Base-by-base conservation (phyloP, 2,329 filamentous ascomycete genomes). In the Alternaria panax region DNA sequence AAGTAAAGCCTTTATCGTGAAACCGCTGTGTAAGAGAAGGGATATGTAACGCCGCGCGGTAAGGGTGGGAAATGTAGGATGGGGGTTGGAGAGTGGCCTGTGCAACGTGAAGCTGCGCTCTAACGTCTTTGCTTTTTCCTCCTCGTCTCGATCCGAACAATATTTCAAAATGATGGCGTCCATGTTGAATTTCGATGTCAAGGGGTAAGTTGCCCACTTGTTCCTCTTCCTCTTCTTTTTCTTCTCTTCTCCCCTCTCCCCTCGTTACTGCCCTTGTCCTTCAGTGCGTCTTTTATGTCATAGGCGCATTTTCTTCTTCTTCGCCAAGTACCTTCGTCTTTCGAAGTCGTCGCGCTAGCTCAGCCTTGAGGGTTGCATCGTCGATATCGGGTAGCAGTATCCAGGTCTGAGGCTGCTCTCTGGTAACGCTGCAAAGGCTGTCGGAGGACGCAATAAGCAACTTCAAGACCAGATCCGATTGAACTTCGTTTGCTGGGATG, bases 81-180 rank as follows among this genome's bases (percentile, higher is more conserved):
- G 36, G 51, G 58, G 57, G 50, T 46, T 32, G 28, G 53, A 20
- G 12, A 36, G 41, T 32, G 54, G 46, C 54, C 55, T 57, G 61
- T 64, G 61, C 55, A 58, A 61, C 54, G 30, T 51, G 41, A 54
- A 58, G 51, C 53, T 65, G 59, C 57, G 54, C 60, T 60, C 54
- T 51, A 57, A 40, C 6, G 62, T 36, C 40, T 56, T 62, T 63
- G 62, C 59, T 63, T 63, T 63, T 58, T 59, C 18, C 30, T n/a
- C 41, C 43, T 63, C 30, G 28, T 48, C 45, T 61, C 47, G 27
- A 54, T 30, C 16, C 40, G 53, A 48, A 63, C 42, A 42, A 48
- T 45, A 51, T 47, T 28, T 54, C 54, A 40, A 41, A 58, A 46
- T 38, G 34, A 54, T 59, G 28, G 43, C 54, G 51, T 32, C 51